These are phyloP conservation scores for Globisporangium cederbergense DNA, from an alignment of 352 stramenopile genomes.

Conservation along the genomic window DNA sequence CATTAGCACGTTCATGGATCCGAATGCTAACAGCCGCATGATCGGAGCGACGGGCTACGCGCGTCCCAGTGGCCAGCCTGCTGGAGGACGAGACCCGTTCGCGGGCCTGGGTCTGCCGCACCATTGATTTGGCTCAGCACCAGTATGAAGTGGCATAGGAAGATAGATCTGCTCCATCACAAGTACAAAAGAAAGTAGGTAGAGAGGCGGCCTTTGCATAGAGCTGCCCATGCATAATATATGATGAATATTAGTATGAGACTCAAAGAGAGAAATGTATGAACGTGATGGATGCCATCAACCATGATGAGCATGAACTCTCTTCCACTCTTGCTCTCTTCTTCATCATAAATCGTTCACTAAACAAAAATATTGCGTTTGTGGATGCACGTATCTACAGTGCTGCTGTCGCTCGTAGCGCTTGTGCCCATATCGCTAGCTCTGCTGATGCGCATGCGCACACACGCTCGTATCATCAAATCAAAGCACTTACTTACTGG, in stretches of 20 bases:
- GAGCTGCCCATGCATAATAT: neutral
- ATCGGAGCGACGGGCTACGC: slow-evolving; percentile 7
- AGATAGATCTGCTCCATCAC: neutral
- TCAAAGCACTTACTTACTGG: slow-evolving; percentile 16
- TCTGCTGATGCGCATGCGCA: slow-evolving; percentile 5
- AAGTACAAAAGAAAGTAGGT: neutral
- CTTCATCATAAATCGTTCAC: slow-evolving; percentile 10
- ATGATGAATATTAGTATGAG: neutral
- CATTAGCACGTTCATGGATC: slow-evolving; percentile 44
- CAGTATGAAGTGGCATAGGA: neutral
- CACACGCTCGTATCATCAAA: neutral
- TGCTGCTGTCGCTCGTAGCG: slow-evolving; percentile 16
- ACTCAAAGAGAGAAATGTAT: neutral
- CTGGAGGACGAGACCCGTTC: slow-evolving; percentile 60
- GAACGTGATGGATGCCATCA: neutral
- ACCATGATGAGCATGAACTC: slow-evolving; percentile 7
- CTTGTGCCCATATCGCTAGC: slow-evolving; percentile 4
- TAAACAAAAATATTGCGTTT: slow-evolving; percentile 1
- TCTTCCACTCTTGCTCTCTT: slow-evolving; percentile 14
- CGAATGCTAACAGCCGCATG: slow-evolving; percentile 18
- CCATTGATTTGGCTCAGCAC: slow-evolving; percentile 16
- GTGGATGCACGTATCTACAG: neutral
- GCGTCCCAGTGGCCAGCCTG: slow-evolving; percentile 9
- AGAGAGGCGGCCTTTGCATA: neutral
- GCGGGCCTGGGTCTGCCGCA: slow-evolving; percentile 64